Evolutionary conservation across 2,329 filamentous ascomycete genomes (phyloP), one percentile per base, ranked within the genome.

Genomic region (Pseudophaeomoniella oleicola): DNA sequence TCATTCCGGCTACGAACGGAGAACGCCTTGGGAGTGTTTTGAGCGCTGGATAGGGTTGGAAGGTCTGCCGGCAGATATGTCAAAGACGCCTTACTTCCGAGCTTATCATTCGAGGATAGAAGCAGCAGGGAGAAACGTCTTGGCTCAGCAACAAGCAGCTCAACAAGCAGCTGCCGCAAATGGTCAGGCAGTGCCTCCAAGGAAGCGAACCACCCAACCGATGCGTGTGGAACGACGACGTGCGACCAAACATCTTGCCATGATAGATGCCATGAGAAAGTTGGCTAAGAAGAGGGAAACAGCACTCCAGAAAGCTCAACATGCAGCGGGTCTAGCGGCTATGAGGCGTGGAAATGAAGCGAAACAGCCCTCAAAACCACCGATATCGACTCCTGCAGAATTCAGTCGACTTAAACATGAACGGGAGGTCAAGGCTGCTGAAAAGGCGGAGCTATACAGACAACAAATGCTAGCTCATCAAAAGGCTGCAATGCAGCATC

Each of bases 21-120:
- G 90, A 34, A 96, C 88, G 2, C 86, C 88, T 0, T 98, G 90
- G 90, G 90, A 98, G 60, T 98, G 90, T 54, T 98, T 98, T 49
- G 90, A 98, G 58, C 75, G 90, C 31, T 98, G 88, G 88, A 81
- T 94, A 37, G 78, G 82, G 46, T 64, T 96, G 10, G 90, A 96
- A 59, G 86, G 87, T 1, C 66, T 94, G 27, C 88, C 90, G 3
- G 75, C 80, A 9, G 90, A 98, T 45, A 92, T 96, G 80, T 78
- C 81, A 13, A 94, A 94, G 61, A 94, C 85, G 1, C 81, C 87
- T 32, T 98, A 96, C 55, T 98, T 96, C 67, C 84, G 86, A 50
- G 74, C 73, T 9, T 80, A 78, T 48, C 73, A 74, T 42, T 63
- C 69, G 38, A 62, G 76, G 29, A 61, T 80, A 31, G 75, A 81